These are phyloP conservation scores for Plenodomus biglobosus DNA, from an alignment of 2,329 filamentous ascomycete genomes.

Conservation along the genomic window DNA sequence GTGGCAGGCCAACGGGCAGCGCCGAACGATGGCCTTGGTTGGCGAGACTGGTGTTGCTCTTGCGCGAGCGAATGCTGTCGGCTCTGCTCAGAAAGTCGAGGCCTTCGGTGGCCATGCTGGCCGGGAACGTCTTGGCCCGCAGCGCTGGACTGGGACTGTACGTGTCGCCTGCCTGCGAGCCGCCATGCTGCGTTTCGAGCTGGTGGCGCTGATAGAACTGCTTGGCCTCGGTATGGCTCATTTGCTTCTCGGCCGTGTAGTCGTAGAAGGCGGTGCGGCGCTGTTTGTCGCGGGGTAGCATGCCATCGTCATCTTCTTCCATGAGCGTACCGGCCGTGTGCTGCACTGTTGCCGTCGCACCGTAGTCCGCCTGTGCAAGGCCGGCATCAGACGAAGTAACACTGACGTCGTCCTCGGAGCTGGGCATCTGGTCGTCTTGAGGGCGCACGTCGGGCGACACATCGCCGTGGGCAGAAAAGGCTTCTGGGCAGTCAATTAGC, in stretches of 20 bases:
- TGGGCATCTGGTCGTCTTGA: conserved; percentile 39
- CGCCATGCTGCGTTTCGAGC: conserved; percentile 56
- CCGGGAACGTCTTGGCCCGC: conserved; percentile 49
- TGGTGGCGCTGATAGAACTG: conserved; percentile 93
- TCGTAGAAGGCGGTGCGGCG: conserved; percentile 86
- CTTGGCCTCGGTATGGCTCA: conserved; percentile 93
- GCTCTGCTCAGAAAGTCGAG: conserved; percentile 41
- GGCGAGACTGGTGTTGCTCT: conserved; percentile 40
- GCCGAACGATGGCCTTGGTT: conserved; percentile 31
- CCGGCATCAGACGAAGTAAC: conserved; percentile 34
- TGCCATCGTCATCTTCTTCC: conserved; percentile 33
- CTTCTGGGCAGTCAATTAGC: conserved; percentile 15
- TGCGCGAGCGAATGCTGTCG: conserved; percentile 48
- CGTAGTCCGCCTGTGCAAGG: conserved; percentile 18
- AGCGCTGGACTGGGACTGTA: conserved; percentile 50
- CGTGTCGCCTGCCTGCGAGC: conserved; percentile 43
- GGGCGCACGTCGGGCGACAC: conserved; percentile 40
- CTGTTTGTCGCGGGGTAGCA: conserved; percentile 56
- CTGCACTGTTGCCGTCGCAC: conserved; percentile 21
- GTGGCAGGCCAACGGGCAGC: conserved; percentile 33
- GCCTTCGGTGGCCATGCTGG: conserved; percentile 42
- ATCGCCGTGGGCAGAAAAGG: conserved; percentile 38
- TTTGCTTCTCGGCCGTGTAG: conserved; percentile 87
- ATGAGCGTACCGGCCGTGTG: conserved; percentile 24
- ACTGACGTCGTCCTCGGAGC: conserved; percentile 41